These are phyloP conservation scores for Aspergillus uvarum DNA, from an alignment of 2,329 filamentous ascomycete species.

Conservation along the genomic window DNA sequence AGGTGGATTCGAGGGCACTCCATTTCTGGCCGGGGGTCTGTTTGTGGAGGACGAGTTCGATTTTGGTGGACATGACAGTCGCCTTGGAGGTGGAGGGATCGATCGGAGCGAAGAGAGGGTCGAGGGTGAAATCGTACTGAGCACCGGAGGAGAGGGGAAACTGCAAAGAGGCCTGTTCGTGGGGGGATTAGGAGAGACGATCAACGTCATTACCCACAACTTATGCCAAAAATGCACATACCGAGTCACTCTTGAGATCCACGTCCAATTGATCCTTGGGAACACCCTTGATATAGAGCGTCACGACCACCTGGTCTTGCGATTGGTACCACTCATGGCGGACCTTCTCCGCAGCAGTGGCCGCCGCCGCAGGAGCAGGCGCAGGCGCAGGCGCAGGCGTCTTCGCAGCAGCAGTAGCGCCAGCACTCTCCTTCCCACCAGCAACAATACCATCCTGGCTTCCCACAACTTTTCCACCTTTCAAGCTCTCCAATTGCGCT, in stretches of 20 bases:
- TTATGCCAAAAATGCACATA: conserved; percentile 29
- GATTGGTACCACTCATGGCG: conserved; percentile 70
- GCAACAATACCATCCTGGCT: conserved; percentile 2
- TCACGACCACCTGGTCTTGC: conserved; percentile 60
- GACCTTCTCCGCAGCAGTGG: conserved; percentile 52
- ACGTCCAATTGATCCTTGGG: conserved; percentile 56
- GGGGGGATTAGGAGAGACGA: background rate
- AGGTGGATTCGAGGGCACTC: conserved; percentile 56
- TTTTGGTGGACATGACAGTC: conserved; percentile 71
- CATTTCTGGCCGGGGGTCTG: conserved; percentile 65
- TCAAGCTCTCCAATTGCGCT: conserved; percentile 33
- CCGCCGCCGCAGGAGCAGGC: background rate
- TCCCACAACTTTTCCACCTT: conserved; percentile 25
- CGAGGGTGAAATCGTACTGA: conserved; percentile 61
- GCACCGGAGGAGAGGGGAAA: conserved; percentile 57
- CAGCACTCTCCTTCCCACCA: conserved; percentile 3
- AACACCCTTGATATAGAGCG: conserved; percentile 65
- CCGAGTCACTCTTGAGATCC: conserved; percentile 52
- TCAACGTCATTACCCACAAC: conserved; percentile 13
- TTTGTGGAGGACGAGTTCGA: conserved; percentile 75
- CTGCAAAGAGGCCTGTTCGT: conserved; percentile 52
- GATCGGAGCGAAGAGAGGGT: conserved; percentile 67
- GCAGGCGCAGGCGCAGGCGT: conserved; percentile 6
- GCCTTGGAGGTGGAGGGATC: conserved; percentile 60
- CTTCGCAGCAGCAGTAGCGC: background rate